Conservation (phyloP, 768 basidiomycete species). For the Macrocybe gigantea region DNA sequence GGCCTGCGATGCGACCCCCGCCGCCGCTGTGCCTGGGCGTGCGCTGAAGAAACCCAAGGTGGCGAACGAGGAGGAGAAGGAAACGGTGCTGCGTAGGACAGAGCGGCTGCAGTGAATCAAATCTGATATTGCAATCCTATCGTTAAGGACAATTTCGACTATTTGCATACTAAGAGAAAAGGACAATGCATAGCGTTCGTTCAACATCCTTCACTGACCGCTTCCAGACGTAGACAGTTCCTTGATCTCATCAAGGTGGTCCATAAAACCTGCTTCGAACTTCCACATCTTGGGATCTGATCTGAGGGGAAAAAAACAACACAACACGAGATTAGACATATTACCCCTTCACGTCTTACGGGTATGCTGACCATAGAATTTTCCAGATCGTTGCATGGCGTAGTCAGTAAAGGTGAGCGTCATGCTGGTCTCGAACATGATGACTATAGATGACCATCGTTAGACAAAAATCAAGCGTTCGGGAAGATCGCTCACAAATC, state of each 20-base stretch:
- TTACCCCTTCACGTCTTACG: background rate
- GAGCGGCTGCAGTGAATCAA: too few relatives aligned
- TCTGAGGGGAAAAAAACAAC: background rate
- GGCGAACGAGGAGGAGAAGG: too few relatives aligned
- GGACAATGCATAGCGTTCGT: too few relatives aligned
- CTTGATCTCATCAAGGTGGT: background rate
- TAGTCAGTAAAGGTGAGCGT: slow-evolving; percentile 60
- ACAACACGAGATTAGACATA: background rate
- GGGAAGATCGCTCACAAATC: slow-evolving; percentile 30
- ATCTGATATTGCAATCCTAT: too few relatives aligned
- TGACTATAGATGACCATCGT: slow-evolving; percentile 25
- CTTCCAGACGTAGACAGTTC: too few relatives aligned
- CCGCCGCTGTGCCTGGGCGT: too few relatives aligned
- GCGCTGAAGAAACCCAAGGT: too few relatives aligned
- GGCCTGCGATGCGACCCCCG: too few relatives aligned
- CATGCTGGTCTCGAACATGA: slow-evolving; percentile 63
- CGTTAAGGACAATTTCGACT: too few relatives aligned
- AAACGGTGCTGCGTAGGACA: too few relatives aligned
- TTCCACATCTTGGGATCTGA: background rate
- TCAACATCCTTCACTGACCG: too few relatives aligned
- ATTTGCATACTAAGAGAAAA: too few relatives aligned
- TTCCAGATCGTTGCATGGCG: slow-evolving; percentile 52
- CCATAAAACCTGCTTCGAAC: background rate
- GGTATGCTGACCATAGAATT: background rate
- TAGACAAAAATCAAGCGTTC: background rate